These are phyloP conservation scores for Ceratocystis ficicola DNA, from an alignment of 2,329 filamentous ascomycete species.

Conservation along the genomic window DNA sequence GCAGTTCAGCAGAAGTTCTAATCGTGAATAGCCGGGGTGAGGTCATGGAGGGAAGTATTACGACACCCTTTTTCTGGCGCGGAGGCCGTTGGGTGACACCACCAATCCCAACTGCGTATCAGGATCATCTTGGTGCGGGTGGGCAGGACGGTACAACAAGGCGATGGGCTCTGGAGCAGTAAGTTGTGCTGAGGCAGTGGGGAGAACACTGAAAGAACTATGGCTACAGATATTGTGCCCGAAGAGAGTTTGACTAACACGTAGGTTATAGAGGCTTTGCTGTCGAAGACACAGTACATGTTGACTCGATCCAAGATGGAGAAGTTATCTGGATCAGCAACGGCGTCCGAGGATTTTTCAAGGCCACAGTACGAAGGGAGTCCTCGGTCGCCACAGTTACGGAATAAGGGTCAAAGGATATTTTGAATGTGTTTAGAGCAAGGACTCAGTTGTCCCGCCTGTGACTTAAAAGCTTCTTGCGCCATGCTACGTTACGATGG, in stretches of 20 bases:
- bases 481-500: no score
- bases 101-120: conserved; percentile 38
- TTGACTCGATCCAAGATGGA: conserved; percentile 50
- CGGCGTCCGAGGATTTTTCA: conserved; percentile 66
- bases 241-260: not conserved
- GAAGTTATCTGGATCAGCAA: conserved; percentile 86
- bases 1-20: conserved; percentile 54
- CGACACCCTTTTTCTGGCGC: conserved; percentile 71
- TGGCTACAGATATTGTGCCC: not conserved
- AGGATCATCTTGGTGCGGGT: conserved; percentile 42
- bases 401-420: not conserved
- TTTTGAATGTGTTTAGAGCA: no score
- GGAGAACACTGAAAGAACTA: no score
- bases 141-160: conserved; percentile 75
- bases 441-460: no score
- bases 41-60: conserved; percentile 77
- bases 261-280: conserved; percentile 41
- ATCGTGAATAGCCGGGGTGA: conserved; percentile 52
- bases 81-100: conserved; percentile 69
- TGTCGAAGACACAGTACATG: conserved; percentile 50
- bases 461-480: no score
- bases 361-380: conserved; percentile 31
- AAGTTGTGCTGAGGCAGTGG: conserved; percentile 24
- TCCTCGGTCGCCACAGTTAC: not conserved
- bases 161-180: conserved; percentile 67